These are phyloP conservation scores for Ceratocystiopsis brevicomis DNA, from an alignment of 2,329 filamentous ascomycete species.

Conservation along the genomic window DNA sequence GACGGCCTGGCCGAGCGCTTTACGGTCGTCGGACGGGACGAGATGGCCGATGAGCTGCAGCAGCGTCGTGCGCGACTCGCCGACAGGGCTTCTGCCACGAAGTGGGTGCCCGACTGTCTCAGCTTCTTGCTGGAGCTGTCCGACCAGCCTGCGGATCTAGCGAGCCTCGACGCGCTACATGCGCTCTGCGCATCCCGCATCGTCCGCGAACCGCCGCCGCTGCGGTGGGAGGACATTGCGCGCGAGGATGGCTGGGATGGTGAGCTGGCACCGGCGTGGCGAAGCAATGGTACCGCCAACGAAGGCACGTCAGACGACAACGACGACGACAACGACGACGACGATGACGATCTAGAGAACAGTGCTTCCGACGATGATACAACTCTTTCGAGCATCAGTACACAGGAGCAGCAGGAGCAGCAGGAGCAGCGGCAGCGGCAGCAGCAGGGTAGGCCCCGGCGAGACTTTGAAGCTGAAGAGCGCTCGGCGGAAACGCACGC, in stretches of 20 bases:
- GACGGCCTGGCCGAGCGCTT: slow-evolving; percentile 74
- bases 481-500: slow-evolving; percentile 14
- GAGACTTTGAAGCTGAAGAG: slow-evolving; percentile 13
- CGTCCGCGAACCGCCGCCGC: slow-evolving; percentile 21
- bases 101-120: slow-evolving; percentile 63
- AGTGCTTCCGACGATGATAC: slow-evolving; percentile 10
- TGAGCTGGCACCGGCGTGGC: slow-evolving; percentile 47
- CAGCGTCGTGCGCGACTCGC: slow-evolving; percentile 16
- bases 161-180: slow-evolving; percentile 44
- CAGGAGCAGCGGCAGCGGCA: slow-evolving; percentile 7
- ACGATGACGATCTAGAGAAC: slow-evolving; percentile 20
- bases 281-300: slow-evolving; percentile 36
- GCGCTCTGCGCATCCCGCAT: slow-evolving; percentile 26
- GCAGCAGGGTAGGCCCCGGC: slow-evolving; percentile 4
- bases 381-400: slow-evolving; percentile 3
- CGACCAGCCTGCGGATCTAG: slow-evolving; percentile 55
- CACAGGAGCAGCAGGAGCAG: slow-evolving; percentile 1
- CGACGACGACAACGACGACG: slow-evolving; percentile 28
- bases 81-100: slow-evolving; percentile 17
- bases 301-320: slow-evolving; percentile 18
- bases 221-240: slow-evolving; percentile 68
- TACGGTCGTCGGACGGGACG: slow-evolving; percentile 58
- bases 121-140: slow-evolving; percentile 66
- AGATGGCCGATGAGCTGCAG: slow-evolving; percentile 51
- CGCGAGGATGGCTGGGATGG: slow-evolving; percentile 54